Evolutionary conservation across 345 rosid genomes (phyloP), one percentile per base, ranked within the genome.

Genomic region (Theobroma cacao): DNA sequence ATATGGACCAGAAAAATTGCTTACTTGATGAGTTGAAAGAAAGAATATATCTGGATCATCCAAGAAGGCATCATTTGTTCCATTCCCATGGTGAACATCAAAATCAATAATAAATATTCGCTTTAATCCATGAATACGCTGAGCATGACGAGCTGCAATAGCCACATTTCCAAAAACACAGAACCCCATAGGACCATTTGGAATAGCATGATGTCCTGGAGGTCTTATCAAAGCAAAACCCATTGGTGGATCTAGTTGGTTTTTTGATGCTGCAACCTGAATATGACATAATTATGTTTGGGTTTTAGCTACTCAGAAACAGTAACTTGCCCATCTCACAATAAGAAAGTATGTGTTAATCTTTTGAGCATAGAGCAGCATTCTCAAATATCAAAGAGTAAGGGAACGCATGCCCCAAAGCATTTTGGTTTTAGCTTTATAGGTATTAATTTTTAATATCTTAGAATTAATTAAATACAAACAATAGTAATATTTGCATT

Each of bases 81-180:
- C 98, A 85, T 95, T 95, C 75, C 99, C 98, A 64, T 95, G 98
- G 85, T 93, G 99, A 86, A 95, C 97, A 85, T 95, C 96, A 41
- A 95, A 95, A 89, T 95, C 98, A 80, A 93, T 89, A 75, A 95
- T 89, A 74, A 93, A 90, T 48, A 92, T 86, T 1, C 94, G 90
- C 80, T 87, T 89, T 72, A 93, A 82, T 74, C 94, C 88, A 82
- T 92, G 93, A 47, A 80, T 82, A 4, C 79, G 90, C 78, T 95
- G 98, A 26, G 93, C 97, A 84, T 95, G 87, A 68, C 96, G 97
- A 83, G 98, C 99, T 80, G 99, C 98, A 45, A 95, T 87, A 38
- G 98, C 97, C 67, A 93, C 91, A 73, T 95, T 95, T 22, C 98
- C 97, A 65, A 95, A 95, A 65, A 95, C 93, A 31, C 99, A 95